Conservation (phyloP, 225 moss, liverwort and hornwort species). For the Polytrichum commune region DNA sequence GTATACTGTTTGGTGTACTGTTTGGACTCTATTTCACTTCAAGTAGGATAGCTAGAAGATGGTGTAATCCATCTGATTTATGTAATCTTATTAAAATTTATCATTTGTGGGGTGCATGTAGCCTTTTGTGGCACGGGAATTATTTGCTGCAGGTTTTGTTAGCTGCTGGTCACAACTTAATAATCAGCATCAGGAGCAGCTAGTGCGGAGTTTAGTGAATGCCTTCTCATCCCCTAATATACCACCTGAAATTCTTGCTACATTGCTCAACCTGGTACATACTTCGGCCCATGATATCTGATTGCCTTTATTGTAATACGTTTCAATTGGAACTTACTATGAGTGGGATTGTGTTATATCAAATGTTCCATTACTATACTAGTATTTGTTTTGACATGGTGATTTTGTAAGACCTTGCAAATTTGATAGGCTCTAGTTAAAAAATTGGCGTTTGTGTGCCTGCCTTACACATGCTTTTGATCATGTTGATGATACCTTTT, state of each 20-base stretch:
- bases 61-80: no score
- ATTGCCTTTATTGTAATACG: not conserved
- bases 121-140: slow-evolving; percentile 93
- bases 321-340: not conserved
- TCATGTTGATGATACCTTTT: no score
- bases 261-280: slow-evolving; percentile 86
- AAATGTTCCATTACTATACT: no score
- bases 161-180: slow-evolving; percentile 98
- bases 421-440: no score
- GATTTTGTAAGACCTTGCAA: no score
- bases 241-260: slow-evolving; percentile 94
- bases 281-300: not conserved
- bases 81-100: not conserved
- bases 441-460: no score
- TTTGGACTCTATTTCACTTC: no score
- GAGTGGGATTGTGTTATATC: no score
- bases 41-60: no score
- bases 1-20: no score
- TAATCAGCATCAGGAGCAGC: slow-evolving; percentile 73
- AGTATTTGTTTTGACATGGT: no score
- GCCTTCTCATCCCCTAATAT: slow-evolving; percentile 98
- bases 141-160: slow-evolving; percentile 97
- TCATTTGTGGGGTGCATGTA: slow-evolving; percentile 28
- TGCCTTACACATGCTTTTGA: no score
- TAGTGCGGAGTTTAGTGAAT: slow-evolving; percentile 89